Conservation (phyloP, 331 rosid species). For the Acacia concinna region DNA sequence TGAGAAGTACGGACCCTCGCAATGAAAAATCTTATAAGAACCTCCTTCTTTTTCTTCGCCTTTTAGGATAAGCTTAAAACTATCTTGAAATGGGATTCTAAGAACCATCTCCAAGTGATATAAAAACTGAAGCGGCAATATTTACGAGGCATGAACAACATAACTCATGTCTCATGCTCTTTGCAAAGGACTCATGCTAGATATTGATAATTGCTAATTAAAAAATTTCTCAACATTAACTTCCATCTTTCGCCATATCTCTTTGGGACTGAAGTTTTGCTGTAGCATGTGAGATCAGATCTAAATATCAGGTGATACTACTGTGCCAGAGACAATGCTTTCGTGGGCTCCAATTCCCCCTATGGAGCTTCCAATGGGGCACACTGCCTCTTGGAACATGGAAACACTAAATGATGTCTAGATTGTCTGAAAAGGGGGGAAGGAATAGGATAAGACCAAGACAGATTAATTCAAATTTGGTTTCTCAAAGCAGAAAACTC, state of each 20-base stretch:
- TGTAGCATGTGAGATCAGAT: neutral
- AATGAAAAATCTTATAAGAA: neutral
- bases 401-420: neutral
- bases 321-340: neutral
- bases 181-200: neutral
- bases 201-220: neutral
- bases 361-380: neutral
- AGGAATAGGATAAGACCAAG: neutral
- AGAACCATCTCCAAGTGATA: neutral
- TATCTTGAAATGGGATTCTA: neutral
- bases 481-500: neutral
- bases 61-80: neutral
- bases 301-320: neutral
- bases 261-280: neutral
- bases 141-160: neutral
- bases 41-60: neutral
- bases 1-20: slow-evolving; percentile 20
- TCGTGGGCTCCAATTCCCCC: neutral
- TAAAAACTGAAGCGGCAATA: neutral
- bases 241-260: neutral
- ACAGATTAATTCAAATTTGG: slow-evolving; percentile 3
- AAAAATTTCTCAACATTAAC: neutral
- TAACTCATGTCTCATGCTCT: neutral
- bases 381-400: neutral
- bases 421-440: neutral